Conservation (phyloP, 345 rosid genomes). For the Rhodomyrtus tomentosa region DNA sequence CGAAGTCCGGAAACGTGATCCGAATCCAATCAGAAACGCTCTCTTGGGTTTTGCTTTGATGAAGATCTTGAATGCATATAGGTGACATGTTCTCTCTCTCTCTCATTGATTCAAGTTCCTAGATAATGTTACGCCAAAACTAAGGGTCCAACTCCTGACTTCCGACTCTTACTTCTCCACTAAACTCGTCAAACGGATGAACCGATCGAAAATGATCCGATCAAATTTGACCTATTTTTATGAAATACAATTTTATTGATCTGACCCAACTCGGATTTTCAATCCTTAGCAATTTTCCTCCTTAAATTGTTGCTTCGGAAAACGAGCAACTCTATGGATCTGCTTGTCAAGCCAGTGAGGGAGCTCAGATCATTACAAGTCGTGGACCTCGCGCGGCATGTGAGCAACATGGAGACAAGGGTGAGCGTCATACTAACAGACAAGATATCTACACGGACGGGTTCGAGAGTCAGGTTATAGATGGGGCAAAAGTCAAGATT, state of each 20-base stretch:
- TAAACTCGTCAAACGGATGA: accelerated
- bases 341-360: neutral
- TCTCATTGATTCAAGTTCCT: neutral
- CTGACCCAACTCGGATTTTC: neutral
- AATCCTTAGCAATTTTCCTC: neutral
- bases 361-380: neutral
- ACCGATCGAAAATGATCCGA: accelerated
- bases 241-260: neutral
- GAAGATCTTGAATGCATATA: neutral
- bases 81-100: neutral
- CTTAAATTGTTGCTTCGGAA: neutral
- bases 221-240: neutral
- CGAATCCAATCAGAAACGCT: neutral
- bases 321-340: neutral
- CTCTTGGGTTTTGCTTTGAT: neutral
- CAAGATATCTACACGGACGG: neutral
- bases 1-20: neutral
- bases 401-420: neutral
- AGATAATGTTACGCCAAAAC: neutral
- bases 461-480: neutral
- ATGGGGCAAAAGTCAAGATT: neutral
- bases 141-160: neutral
- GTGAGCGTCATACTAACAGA: accelerated
- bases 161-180: neutral
- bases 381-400: neutral